These are phyloP conservation scores for Pulicaria dysenterica DNA, from an alignment of 129 eudicot genomes.

Conservation along the genomic window DNA sequence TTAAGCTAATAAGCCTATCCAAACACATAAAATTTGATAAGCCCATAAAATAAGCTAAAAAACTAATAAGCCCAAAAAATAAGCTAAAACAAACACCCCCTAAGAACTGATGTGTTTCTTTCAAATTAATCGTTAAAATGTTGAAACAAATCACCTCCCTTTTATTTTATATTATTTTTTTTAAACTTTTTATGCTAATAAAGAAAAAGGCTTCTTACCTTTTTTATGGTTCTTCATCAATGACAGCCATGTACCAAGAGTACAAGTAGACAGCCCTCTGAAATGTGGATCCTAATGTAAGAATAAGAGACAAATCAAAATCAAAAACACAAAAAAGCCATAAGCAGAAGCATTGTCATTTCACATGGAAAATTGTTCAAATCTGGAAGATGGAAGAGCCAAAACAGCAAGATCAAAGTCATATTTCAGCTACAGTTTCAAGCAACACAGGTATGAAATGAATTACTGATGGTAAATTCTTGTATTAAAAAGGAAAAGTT, in stretches of 20 bases:
- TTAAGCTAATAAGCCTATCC: too few relatives aligned
- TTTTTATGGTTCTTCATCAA: constrained; percentile 34
- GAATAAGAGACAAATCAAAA: constrained; percentile 8
- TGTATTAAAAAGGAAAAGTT: background rate
- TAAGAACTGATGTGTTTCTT: too few relatives aligned
- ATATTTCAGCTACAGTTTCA: constrained; percentile 85
- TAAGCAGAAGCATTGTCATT: constrained; percentile 7
- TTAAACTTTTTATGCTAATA: constrained; percentile 25
- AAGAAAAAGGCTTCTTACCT: constrained; percentile 49
- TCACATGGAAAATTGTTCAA: constrained; percentile 68
- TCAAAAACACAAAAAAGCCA: background rate
- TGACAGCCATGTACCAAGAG: constrained; percentile 39
- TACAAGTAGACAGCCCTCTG: constrained; percentile 32
- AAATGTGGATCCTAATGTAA: constrained; percentile 31
- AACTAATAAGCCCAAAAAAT: too few relatives aligned
- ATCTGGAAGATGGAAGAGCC: constrained; percentile 65
- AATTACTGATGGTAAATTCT: background rate
- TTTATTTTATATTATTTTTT: too few relatives aligned
- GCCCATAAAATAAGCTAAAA: too few relatives aligned
- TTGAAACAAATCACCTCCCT: too few relatives aligned
- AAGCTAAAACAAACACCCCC: too few relatives aligned
- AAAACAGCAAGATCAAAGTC: constrained; percentile 84
- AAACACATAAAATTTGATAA: too few relatives aligned
- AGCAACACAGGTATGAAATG: constrained; percentile 75
- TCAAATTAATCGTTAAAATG: too few relatives aligned